phyloP scores from a whole-genome alignment of 2,329 filamentous ascomycete species.

The Coleophoma crateriformis region DNA sequence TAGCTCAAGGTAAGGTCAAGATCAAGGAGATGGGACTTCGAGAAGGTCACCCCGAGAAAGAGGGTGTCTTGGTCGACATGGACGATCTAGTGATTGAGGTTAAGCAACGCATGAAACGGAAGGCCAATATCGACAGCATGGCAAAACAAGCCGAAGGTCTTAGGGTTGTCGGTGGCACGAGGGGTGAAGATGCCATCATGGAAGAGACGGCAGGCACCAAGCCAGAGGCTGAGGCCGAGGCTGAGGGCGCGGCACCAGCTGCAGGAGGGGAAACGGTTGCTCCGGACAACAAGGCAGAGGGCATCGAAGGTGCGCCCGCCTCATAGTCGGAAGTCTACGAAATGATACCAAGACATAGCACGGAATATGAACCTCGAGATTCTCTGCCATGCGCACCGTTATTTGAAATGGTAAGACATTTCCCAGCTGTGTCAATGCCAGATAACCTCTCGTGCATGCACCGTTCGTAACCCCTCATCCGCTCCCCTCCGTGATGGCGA shows the following conservation, averaged over 20 bases:
- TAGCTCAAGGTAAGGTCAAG: conserved; percentile 76
- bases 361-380: not conserved
- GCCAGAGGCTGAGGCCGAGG: conserved; percentile 1
- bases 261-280: conserved; percentile 14
- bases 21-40: conserved; percentile 80
- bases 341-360: not conserved
- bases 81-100: conserved; percentile 59
- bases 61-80: conserved; percentile 70
- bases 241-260: conserved; percentile 12
- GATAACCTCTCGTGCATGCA: too few relatives aligned
- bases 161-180: conserved; percentile 24
- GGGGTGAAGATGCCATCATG: conserved; percentile 13
- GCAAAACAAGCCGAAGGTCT: conserved; percentile 20
- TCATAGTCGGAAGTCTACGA: conserved; percentile 12
- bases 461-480: too few relatives aligned
- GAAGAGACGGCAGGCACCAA: not conserved
- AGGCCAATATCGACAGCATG: conserved; percentile 23
- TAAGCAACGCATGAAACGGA: conserved; percentile 38
- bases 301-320: conserved; percentile 15
- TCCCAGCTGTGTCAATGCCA: too few relatives aligned
- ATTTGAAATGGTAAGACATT: too few relatives aligned
- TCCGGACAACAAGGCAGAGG: conserved; percentile 15
- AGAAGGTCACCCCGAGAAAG: conserved; percentile 84
- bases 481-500: too few relatives aligned
- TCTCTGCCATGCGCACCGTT: too few relatives aligned